These are phyloP conservation scores for Colletotrichum chrysophilum DNA, from an alignment of 2,329 filamentous ascomycete genomes.

Conservation along the genomic window DNA sequence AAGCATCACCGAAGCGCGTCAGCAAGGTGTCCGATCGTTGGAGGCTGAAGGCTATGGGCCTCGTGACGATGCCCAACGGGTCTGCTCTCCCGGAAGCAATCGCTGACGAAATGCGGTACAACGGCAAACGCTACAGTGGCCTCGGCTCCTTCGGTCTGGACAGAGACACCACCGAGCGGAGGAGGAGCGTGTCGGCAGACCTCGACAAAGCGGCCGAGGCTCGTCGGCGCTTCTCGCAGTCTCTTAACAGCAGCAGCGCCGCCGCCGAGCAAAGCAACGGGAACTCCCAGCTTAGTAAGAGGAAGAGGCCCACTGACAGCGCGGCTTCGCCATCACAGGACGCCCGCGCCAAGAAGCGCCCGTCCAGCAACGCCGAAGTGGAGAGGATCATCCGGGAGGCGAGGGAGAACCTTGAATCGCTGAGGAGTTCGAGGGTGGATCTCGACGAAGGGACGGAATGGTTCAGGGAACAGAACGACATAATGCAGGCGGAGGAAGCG, in stretches of 20 bases:
- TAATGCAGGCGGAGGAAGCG: constrained; percentile 42
- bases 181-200: constrained; percentile 23
- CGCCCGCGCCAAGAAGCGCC: constrained; percentile 27
- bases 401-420: constrained; percentile 36
- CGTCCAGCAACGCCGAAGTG: constrained; percentile 35
- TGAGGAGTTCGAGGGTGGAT: constrained; percentile 46
- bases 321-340: constrained; percentile 14
- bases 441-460: constrained; percentile 52
- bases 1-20: constrained; percentile 23
- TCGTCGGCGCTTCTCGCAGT: constrained; percentile 21
- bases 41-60: constrained; percentile 54
- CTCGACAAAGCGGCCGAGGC: constrained; percentile 38
- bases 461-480: constrained; percentile 51
- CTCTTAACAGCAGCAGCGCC: constrained; percentile 9
- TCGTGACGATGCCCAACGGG: constrained; percentile 59
- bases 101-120: constrained; percentile 48
- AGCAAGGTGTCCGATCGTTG: constrained; percentile 49
- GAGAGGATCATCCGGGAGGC: constrained; percentile 47
- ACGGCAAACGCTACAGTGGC: constrained; percentile 43
- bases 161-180: constrained; percentile 20
- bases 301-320: constrained; percentile 24
- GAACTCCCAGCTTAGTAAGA: constrained; percentile 24
- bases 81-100: constrained; percentile 58
- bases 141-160: constrained; percentile 41
- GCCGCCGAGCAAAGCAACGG: constrained; percentile 14